Evolutionary conservation across 2,329 filamentous ascomycete genomes (phyloP), one percentile per base, ranked within the genome.

Genomic region (Fusarium coicis): DNA sequence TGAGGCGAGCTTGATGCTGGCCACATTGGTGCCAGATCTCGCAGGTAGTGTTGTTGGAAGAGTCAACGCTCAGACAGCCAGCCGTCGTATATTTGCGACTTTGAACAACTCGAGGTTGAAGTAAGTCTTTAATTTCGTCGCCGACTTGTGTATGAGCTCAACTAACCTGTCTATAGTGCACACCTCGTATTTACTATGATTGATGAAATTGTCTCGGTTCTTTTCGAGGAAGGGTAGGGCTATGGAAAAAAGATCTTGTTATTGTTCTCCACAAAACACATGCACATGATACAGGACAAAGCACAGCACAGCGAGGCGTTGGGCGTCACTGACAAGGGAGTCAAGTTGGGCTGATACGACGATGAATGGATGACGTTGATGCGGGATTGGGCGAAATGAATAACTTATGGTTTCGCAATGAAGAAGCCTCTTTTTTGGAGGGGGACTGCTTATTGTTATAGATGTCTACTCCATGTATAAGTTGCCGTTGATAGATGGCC

Each of bases 1-100:
- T 14, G 96, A 98, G 82, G 96, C 97, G 11, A 94, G 93, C 67
- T 84, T 97, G 30, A 93, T 98, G 86, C 87, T 99, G 54, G 94
- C 93, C 15, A 97, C 95, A 15, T 87, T 99, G 55, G 87, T 99
- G 26, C 96, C 96, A 5, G 96, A 99, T 81, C 80, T 99, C 63
- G 96, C 94, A 14, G 95, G 93, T 12, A 97, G 93, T 82, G 97
- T 99, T 11, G 97, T 99, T 21, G 96, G 96, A 9, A 89, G 95
- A 77, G 89, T 92, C 47, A 99, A 99, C 84, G 96, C 97, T 21
- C 93, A 97, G 80, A 93, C 92, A 63, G 96, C 96, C 28, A 95
- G 95, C 72, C 89, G 96, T 75, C 93, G 95, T 77, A 90, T 98
- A 53, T 94, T 97, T 84, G 95, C 95, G 15, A 95, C 93, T 50